Evolutionary conservation across 805 yeast genomes (phyloP).

Genomic region (Suhomyces sp.): DNA sequence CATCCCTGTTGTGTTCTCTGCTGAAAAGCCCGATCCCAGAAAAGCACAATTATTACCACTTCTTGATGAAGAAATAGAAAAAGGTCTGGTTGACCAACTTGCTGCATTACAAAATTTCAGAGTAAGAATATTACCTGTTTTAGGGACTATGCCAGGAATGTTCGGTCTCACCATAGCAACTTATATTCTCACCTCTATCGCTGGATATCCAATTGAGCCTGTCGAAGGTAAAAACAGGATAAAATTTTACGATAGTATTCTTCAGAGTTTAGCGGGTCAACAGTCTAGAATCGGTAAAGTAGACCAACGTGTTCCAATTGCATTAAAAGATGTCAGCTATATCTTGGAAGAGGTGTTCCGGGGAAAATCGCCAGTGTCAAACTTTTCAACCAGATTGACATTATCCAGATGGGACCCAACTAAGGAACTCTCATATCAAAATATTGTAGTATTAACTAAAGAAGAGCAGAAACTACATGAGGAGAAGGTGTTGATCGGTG

Average conservation of each 20-base stretch:
- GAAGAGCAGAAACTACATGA: constrained; percentile 86
- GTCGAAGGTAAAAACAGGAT: constrained; percentile 85
- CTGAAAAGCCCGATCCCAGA: constrained; percentile 95
- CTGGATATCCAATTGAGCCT: constrained; percentile 90
- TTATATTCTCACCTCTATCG: constrained; percentile 68
- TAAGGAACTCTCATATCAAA: constrained; percentile 63
- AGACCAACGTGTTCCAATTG: constrained; percentile 74
- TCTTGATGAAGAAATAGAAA: constrained; percentile 73
- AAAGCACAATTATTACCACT: constrained; percentile 87
- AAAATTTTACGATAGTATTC: constrained; percentile 79
- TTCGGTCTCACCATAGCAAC: constrained; percentile 92
- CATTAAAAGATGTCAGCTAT: constrained; percentile 72
- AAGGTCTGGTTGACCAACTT: constrained; percentile 82
- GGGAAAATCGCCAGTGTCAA: constrained; percentile 86
- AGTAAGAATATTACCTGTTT: constrained; percentile 90
- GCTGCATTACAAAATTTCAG: constrained; percentile 87
- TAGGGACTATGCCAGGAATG: constrained; percentile 96
- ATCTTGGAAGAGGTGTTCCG: constrained; percentile 88
- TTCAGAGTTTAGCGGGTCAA: constrained; percentile 84
- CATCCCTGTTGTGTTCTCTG: constrained; percentile 85
- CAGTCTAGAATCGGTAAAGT: constrained; percentile 70
- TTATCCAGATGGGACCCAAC: constrained; percentile 82
- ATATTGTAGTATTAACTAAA: constrained; percentile 82
- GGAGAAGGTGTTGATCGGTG: constrained; percentile 64
- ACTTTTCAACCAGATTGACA: constrained; percentile 74